Evolutionary conservation across 2,329 filamentous ascomycete species (phyloP).

Genomic region (Sporothrix protearum): DNA sequence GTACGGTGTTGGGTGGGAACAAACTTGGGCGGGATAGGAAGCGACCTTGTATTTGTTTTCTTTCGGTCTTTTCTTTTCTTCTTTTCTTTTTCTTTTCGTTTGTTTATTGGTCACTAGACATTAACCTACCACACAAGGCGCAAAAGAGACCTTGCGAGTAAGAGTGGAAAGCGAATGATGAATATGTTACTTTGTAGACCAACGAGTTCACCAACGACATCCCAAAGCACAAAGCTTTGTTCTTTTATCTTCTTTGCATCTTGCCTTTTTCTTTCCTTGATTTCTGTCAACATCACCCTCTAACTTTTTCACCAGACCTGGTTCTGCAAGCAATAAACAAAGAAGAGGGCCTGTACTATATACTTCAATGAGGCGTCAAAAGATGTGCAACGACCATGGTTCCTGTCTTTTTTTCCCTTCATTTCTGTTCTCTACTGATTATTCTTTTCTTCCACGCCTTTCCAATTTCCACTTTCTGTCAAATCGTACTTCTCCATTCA

Average conservation of each 20-base stretch:
- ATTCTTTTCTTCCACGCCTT: not conserved
- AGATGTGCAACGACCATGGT: not conserved
- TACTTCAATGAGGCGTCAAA: conserved; percentile 21
- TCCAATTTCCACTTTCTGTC: not conserved
- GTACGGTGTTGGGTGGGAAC: not conserved
- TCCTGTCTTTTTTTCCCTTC: not conserved
- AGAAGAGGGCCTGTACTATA: conserved; percentile 9
- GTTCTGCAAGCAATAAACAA: not conserved
- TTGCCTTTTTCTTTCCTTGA: not conserved
- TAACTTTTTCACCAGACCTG: not conserved
- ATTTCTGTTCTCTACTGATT: not conserved
- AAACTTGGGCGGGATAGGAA: not conserved
- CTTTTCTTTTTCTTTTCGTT: not conserved
- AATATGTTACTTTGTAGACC: not conserved
- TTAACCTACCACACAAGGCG: not conserved
- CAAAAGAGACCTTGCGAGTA: not conserved
- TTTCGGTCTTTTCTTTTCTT: not conserved
- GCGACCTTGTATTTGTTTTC: not conserved
- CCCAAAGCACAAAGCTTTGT: not conserved
- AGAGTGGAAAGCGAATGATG: not conserved
- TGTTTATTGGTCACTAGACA: not conserved
- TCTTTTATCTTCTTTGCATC: not conserved
- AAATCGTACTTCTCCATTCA: not conserved
- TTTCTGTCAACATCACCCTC: not conserved
- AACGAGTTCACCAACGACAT: not conserved